These are phyloP conservation scores for Tricladium varicosporioides DNA, from an alignment of 2,329 filamentous ascomycete species.

Conservation along the genomic window DNA sequence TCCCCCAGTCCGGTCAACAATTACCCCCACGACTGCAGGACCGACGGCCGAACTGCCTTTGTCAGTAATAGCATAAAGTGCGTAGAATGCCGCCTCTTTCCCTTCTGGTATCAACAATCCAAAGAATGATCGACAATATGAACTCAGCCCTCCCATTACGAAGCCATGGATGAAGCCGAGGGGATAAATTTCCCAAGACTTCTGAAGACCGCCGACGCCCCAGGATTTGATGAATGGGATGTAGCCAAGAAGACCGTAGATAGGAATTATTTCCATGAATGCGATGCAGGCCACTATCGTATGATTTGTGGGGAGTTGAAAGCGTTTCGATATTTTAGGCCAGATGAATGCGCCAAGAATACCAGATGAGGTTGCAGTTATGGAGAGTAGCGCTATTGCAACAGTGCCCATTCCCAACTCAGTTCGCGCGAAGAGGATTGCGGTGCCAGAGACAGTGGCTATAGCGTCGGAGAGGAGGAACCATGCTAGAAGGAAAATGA, in stretches of 20 bases:
- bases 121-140: slow-evolving; percentile 88
- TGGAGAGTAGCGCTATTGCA: slow-evolving; percentile 86
- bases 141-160: slow-evolving; percentile 86
- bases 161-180: slow-evolving; percentile 88
- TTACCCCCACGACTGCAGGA: slow-evolving; percentile 85
- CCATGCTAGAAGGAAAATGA: slow-evolving; percentile 83
- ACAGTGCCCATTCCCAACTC: slow-evolving; percentile 86
- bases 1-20: slow-evolving; percentile 79
- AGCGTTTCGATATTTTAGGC: slow-evolving; percentile 70
- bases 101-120: slow-evolving; percentile 91
- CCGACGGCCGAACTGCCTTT: slow-evolving; percentile 94
- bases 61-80: slow-evolving; percentile 93
- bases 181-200: slow-evolving; percentile 95
- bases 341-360: slow-evolving; percentile 87
- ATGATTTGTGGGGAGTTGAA: slow-evolving; percentile 72
- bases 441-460: slow-evolving; percentile 89
- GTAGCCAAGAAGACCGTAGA: slow-evolving; percentile 88
- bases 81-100: slow-evolving; percentile 92
- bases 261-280: slow-evolving; percentile 86
- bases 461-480: slow-evolving; percentile 92
- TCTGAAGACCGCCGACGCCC: slow-evolving; percentile 79
- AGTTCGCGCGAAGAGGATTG: slow-evolving; percentile 93
- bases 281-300: slow-evolving; percentile 87
- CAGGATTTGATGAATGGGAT: slow-evolving; percentile 74
- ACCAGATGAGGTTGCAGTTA: slow-evolving; percentile 81